Conservation (phyloP, 108 stramenopile species). For the Skeletonema marinoi region DNA sequence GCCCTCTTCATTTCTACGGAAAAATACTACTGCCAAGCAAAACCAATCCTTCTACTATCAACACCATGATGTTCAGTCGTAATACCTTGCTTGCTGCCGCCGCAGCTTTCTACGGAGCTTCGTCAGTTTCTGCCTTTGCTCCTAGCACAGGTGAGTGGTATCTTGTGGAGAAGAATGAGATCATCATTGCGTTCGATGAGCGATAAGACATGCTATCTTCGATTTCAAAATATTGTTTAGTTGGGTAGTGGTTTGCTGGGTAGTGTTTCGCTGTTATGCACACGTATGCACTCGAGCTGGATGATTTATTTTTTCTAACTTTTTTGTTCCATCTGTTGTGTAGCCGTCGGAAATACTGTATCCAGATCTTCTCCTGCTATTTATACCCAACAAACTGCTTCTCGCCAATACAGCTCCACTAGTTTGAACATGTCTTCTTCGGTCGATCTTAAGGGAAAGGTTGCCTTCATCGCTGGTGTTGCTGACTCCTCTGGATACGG, state of each 20-base stretch:
- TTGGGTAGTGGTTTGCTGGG: background rate
- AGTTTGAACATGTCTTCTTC: constrained; percentile 62
- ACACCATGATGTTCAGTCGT: constrained; percentile 45
- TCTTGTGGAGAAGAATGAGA: background rate
- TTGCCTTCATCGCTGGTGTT: constrained; percentile 96
- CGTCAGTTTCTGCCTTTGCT: constrained; percentile 39
- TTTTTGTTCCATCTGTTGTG: constrained; percentile 2
- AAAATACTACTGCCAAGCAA: background rate
- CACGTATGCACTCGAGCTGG: background rate
- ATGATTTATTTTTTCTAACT: background rate
- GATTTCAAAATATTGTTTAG: background rate
- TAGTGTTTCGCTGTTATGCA: background rate
- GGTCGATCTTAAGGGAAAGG: constrained; percentile 89
- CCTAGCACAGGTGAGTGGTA: constrained; percentile 38
- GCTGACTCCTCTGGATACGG: constrained; percentile 98
- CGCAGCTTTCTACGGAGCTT: constrained; percentile 39
- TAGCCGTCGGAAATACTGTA: constrained; percentile 41
- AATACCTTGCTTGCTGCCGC: constrained; percentile 42
- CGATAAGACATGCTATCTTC: background rate
- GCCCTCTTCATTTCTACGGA: background rate
- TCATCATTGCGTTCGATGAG: background rate
- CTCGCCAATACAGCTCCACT: constrained; percentile 47
- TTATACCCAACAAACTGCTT: constrained; percentile 35
- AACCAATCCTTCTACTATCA: background rate
- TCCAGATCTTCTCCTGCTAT: constrained; percentile 27